Evolutionary conservation across 2,329 filamentous ascomycete species (phyloP), one percentile per base, ranked within the genome.

Genomic region (Aspergillus costaricaensis): DNA sequence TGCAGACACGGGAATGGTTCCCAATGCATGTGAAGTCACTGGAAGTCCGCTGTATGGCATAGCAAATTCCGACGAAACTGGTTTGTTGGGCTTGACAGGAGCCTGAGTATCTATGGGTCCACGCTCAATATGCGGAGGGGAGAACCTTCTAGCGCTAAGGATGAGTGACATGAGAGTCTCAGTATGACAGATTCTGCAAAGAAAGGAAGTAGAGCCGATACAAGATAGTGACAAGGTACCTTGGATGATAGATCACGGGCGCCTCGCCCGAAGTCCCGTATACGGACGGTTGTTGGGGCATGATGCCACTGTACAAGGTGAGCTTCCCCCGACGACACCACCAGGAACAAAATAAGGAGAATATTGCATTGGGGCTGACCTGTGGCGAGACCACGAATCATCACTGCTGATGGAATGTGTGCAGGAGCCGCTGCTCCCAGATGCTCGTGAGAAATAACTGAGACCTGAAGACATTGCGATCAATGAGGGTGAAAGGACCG

Each of bases 171-270:
- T 49, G 59, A 21, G 25, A 30, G n/a, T 57, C 54, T 70, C 59
- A 66, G 65, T 57, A 62, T 47, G 48, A 62, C 50, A 54, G 23
- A 38, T 50, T 57, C 65, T 61, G 27, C 59, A 57, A 47, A 43
- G 21, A 32, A 44, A 50, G 44, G 57, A 51, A 41, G 41, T 19
- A 52, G 57, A 48, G 12, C 21, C 27, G 21, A 60, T 36, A 60
- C 48, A 55, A 53, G 47, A 53, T 58, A 36, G 32, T 36, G 50
- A 52, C 57, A 54, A 57, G 60, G 55, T 75, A 77, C 75, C 75
- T 77, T 77, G 70, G 72, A 48, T 75, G 74, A 62, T 75, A 76
- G 19, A 76, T 68, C 50, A 74, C 59, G 38, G 73, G 72, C 56
- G 65, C 49, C 44, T 68, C 67, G 44, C 68, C 65, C 41, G 73